These are phyloP conservation scores for Plectosphaerella plurivora DNA, from an alignment of 2,329 filamentous ascomycete species.

Conservation along the genomic window DNA sequence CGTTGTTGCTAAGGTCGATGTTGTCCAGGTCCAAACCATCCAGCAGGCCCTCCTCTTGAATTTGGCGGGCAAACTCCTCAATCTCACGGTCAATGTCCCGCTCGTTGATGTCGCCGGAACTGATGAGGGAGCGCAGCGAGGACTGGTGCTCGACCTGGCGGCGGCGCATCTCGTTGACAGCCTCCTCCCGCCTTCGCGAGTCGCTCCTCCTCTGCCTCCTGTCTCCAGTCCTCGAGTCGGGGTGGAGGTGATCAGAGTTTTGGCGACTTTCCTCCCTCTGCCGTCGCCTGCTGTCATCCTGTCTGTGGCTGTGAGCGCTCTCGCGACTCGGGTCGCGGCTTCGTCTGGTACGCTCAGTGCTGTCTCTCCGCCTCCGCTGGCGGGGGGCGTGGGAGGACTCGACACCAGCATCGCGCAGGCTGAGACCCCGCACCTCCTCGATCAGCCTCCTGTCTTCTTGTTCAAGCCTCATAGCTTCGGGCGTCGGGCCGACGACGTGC, in stretches of 20 bases:
- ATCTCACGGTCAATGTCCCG: slow-evolving; percentile 84
- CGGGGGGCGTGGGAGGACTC: slow-evolving; percentile 26
- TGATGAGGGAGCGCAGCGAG: slow-evolving; percentile 79
- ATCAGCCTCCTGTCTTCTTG: slow-evolving; percentile 67
- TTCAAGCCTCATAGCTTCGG: slow-evolving; percentile 50
- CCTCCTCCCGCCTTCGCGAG: slow-evolving; percentile 35
- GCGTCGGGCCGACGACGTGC: slow-evolving; percentile 42
- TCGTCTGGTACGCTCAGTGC: slow-evolving; percentile 7
- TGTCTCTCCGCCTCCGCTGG: slow-evolving; percentile 14
- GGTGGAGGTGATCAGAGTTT: slow-evolving; percentile 30
- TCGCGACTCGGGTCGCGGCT: slow-evolving; percentile 14
- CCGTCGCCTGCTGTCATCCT: slow-evolving; percentile 23
- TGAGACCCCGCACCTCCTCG: slow-evolving; percentile 68
- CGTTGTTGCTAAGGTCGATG: slow-evolving; percentile 77
- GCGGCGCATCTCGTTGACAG: slow-evolving; percentile 29
- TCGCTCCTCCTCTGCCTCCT: slow-evolving; percentile 37
- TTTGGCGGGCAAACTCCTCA: slow-evolving; percentile 83
- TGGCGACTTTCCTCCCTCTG: slow-evolving; percentile 21
- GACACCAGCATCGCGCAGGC: slow-evolving; percentile 63
- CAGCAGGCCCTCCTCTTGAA: slow-evolving; percentile 79
- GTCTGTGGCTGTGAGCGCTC: slow-evolving; percentile 17
- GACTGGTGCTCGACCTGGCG: slow-evolving; percentile 83
- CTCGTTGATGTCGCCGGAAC: slow-evolving; percentile 70
- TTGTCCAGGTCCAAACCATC: slow-evolving; percentile 88
- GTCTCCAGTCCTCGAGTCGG: slow-evolving; percentile 25